Conservation (phyloP, 208 protist genomes). For the Wallacemonas sp. region DNA sequence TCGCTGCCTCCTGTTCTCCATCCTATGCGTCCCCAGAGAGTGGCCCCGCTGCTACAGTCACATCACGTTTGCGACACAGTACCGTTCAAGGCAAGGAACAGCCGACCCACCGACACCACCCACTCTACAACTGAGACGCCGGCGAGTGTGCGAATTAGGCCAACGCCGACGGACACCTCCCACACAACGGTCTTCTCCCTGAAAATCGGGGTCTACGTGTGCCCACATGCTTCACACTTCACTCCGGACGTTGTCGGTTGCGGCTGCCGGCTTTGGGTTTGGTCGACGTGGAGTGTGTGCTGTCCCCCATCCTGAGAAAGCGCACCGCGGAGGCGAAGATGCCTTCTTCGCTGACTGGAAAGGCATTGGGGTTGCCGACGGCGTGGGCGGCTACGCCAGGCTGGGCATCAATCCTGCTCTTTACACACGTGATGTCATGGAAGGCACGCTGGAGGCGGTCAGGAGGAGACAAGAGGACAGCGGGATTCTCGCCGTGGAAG, state of each 20-base stretch:
- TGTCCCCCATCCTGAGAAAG: conserved; percentile 79
- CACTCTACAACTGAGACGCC: too few relatives aligned
- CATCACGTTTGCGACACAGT: too few relatives aligned
- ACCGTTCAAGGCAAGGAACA: too few relatives aligned
- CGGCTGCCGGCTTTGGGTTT: conserved; percentile 28
- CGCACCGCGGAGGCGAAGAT: conserved; percentile 76
- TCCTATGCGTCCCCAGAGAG: too few relatives aligned
- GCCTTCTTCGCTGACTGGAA: conserved; percentile 72
- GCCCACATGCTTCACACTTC: conserved; percentile 5
- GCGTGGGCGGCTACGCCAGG: conserved; percentile 77
- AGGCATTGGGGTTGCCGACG: conserved; percentile 83
- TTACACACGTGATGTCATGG: conserved; percentile 84
- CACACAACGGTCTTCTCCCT: too few relatives aligned
- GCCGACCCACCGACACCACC: too few relatives aligned
- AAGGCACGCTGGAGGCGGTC: conserved; percentile 47
- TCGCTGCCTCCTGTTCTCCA: too few relatives aligned
- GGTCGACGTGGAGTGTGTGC: conserved; percentile 65
- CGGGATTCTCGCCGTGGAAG: conserved; percentile 49
- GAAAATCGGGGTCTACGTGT: too few relatives aligned
- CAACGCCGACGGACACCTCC: too few relatives aligned
- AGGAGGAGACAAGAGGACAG: conserved; percentile 13
- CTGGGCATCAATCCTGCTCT: conserved; percentile 70
- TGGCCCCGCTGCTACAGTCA: too few relatives aligned
- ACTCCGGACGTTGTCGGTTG: background rate
- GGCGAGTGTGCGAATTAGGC: too few relatives aligned